Evolutionary conservation across 306 rosid genomes (phyloP), one percentile per base, ranked within the genome.

Genomic region (Psophocarpus tetragonolobus): DNA sequence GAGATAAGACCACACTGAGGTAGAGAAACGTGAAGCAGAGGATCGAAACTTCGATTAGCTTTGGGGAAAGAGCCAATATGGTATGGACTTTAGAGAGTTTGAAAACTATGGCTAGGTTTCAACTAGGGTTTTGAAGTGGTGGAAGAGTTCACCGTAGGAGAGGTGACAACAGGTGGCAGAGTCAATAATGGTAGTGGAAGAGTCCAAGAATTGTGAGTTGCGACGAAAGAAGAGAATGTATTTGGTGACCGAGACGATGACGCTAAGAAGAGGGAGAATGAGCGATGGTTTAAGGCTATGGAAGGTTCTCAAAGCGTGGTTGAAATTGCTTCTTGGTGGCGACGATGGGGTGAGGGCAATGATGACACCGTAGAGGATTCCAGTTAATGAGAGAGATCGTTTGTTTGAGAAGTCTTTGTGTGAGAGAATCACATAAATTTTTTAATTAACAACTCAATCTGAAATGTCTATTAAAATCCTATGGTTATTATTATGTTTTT

Each of bases 1-100:
- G 91, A 0, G 93, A 87, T 84, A 89, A 26, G 20, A 89, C 73
- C 6, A 82, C 88, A 20, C 93, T 89, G 8, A 89, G 23, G 3
- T 89, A 65, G 71, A 89, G 91, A 2, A 89, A 77, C 9, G 91
- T 84, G 85, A 89, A 85, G 86, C 72, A 81, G 83, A 89, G 87
- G 75, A 89, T 85, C 23, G 93, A 89, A 0, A 89, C 71, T 0
- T 79, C 68, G 18, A 80, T 2, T 17, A 80, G 65, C 24, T 87
- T 89, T 0, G 81, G 87, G 24, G 87, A 87, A 60, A 89, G 80
- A 5, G 87, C 8, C 17, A 89, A 75, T 0, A 87, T 89, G 0
- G 75, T 80, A 75, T 87, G 78, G 54, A 80, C 67, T 83, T 81
- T 85, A 75, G 89, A 71, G 78, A 89, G 89, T 15, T 80, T 75